Evolutionary conservation across 2,329 filamentous ascomycete genomes (phyloP), one percentile per base, ranked within the genome.

Genomic region (Aspergillus flavus): DNA sequence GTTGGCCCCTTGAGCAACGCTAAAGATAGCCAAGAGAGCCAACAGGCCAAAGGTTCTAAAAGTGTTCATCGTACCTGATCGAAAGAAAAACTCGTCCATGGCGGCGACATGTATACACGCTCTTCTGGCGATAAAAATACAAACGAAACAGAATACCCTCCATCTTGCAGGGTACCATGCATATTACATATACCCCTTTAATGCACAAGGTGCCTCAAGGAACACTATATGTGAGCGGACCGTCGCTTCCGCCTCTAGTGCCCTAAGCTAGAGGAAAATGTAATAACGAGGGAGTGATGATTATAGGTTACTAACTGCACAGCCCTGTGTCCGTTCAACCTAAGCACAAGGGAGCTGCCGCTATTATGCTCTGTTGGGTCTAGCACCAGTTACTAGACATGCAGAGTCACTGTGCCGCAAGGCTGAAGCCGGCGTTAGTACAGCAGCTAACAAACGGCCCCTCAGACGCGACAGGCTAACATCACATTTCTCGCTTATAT

Each of bases 341-440:
- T 23, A 14, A 39, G 32, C 34, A 16, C 2, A n/a, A 1, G 21
- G 12, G 6, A 7, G 5, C 11, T 34, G 52, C 50, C 9, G 50
- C 10, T 55, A n/a, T 55, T 19, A 36, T 39, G 52, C 52, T 55
- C 23, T 2, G 32, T 55, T 55, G 11, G 52, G 32, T 23, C 26
- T 39, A 55, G 52, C 30, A 36, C 32, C 16, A 19, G 19, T 5
- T 36, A 36, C 52, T 54, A 54, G 32, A 21, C 28, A 54, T 54
- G 52, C 52, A 34, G 28, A 10, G 50, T n/a, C 4, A 34, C 50
- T 53, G 50, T 53, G 50, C 50, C 50, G 50, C 50, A 53, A 53
- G 26, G 30, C 52, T 54, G 19, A 19, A 39, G 10, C 52, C n/a
- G 32, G 39, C 28, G 7, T 12, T 53, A 32, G 50, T 53, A 53